Evolutionary conservation across 2,329 filamentous ascomycete genomes (phyloP).

Genomic region (Sporothrix inflata): DNA sequence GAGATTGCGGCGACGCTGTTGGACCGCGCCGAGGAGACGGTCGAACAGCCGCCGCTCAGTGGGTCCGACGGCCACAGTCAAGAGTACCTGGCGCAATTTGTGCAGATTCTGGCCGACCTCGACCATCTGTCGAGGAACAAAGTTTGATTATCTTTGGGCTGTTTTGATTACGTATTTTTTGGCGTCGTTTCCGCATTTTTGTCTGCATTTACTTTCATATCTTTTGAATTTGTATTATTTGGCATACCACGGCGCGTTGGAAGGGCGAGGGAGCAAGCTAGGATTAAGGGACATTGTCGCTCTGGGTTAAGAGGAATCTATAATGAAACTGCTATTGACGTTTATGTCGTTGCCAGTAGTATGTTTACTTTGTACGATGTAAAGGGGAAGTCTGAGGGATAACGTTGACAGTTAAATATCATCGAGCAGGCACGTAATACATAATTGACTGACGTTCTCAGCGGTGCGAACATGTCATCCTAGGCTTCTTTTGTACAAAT

Average conservation of each 20-base stretch:
- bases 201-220: not conserved
- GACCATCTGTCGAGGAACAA: conserved; percentile 19
- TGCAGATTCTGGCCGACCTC: conserved; percentile 27
- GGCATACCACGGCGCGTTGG: not conserved
- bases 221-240: not conserved
- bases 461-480: no score
- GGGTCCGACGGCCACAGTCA: conserved; percentile 19
- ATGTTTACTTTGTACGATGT: no score
- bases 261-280: not conserved
- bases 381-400: no score
- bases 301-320: no score
- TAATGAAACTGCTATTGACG: no score
- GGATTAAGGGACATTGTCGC: no score
- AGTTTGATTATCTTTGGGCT: not conserved
- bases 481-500: no score
- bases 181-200: not conserved
- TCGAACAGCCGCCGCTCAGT: not conserved
- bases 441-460: no score
- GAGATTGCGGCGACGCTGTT: conserved; percentile 37
- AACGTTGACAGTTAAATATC: no score
- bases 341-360: no score
- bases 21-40: conserved; percentile 28
- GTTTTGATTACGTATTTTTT: not conserved
- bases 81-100: conserved; percentile 27
- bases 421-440: no score